A percentile compares a stretch with the other conserved stretches of the same genome.
These are phyloP conservation scores for Triticum aestivum DNA, from an alignment of 176 grass and related monocot species.

Conservation along the genomic window DNA sequence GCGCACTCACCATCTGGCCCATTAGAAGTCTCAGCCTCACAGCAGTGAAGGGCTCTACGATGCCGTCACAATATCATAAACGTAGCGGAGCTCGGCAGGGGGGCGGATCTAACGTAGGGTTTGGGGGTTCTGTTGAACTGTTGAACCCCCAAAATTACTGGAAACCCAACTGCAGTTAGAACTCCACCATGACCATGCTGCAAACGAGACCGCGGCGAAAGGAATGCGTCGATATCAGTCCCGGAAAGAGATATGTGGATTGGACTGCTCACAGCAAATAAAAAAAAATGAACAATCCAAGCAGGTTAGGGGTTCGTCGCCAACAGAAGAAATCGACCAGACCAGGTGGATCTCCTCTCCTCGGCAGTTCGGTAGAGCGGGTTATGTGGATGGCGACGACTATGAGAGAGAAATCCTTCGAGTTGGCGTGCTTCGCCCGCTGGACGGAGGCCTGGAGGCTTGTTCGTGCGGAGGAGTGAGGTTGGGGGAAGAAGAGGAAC, in stretches of 20 bases:
- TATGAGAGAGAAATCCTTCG: neutral
- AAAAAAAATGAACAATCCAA: neutral
- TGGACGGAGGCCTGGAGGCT: neutral
- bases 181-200: neutral
- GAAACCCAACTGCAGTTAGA: neutral
- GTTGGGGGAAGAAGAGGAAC: neutral
- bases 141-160: neutral
- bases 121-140: neutral
- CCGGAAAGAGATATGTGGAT: neutral
- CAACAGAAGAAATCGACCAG: neutral
- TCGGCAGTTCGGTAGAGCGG: neutral
- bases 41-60: neutral
- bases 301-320: neutral
- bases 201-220: neutral
- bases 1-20: slow-evolving; percentile 46
- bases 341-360: neutral
- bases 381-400: neutral
- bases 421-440: neutral
- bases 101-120: neutral
- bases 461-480: neutral
- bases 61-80: neutral
- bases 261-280: neutral
- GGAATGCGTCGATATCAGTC: neutral
- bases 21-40: neutral
- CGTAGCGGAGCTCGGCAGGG: slow-evolving; percentile 13